Conservation (phyloP, 106 monocot genomes). For the Dioscorea dumetorum region DNA sequence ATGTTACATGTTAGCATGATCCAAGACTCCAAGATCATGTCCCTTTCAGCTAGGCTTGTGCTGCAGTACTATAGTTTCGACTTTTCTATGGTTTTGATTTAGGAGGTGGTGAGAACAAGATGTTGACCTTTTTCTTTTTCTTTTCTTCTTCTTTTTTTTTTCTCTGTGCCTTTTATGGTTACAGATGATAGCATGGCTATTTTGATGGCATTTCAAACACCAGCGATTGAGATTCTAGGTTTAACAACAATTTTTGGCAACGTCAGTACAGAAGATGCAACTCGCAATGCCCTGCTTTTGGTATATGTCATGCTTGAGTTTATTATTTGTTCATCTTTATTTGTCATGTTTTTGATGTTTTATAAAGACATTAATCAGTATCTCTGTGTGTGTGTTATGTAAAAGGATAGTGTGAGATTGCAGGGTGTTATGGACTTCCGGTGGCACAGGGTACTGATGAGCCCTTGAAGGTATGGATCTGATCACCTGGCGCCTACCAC, state of each 20-base stretch:
- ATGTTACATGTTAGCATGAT: too few relatives aligned
- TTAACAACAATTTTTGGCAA: slow-evolving; percentile 93
- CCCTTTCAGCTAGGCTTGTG: too few relatives aligned
- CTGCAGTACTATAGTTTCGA: too few relatives aligned
- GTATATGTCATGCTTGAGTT: slow-evolving; percentile 30
- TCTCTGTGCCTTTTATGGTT: not conserved
- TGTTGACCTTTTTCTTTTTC: too few relatives aligned
- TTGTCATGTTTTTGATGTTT: not conserved
- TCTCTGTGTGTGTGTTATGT: slow-evolving; percentile 23
- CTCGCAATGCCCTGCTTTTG: slow-evolving; percentile 84
- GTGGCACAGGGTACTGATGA: slow-evolving; percentile 78
- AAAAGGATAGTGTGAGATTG: slow-evolving; percentile 92
- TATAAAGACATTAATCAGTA: slow-evolving; percentile 9
- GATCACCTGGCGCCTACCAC: not conserved
- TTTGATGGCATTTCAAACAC: slow-evolving; percentile 84
- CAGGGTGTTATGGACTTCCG: slow-evolving; percentile 53
- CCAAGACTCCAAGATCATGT: too few relatives aligned
- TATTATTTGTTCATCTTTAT: not conserved
- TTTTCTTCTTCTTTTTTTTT: too few relatives aligned
- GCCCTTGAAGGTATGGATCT: slow-evolving; percentile 72
- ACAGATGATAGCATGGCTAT: slow-evolving; percentile 98
- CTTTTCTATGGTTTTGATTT: too few relatives aligned
- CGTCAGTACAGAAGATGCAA: slow-evolving; percentile 51
- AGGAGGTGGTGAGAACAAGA: too few relatives aligned
- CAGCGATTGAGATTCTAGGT: slow-evolving; percentile 71